These are phyloP conservation scores for Umbilicus rupestris DNA, from an alignment of 164 flowering plant genomes.

Conservation along the genomic window DNA sequence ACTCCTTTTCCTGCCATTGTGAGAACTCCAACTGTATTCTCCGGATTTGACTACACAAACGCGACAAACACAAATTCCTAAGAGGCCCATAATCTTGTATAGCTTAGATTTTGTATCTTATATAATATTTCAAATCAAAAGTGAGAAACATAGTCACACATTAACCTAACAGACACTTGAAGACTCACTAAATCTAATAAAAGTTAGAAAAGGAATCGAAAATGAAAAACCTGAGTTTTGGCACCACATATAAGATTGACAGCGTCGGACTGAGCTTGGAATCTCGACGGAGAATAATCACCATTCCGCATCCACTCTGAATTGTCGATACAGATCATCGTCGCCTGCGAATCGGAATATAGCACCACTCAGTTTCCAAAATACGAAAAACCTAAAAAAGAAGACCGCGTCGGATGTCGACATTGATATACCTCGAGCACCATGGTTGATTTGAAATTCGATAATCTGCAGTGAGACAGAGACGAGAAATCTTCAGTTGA, in stretches of 20 bases:
- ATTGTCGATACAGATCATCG: constrained; percentile 97
- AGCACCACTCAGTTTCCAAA: constrained; percentile 13
- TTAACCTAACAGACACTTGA: too few relatives aligned
- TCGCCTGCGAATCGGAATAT: constrained; percentile 43
- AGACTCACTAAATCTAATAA: too few relatives aligned
- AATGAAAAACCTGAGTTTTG: constrained; percentile 62
- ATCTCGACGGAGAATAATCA: constrained; percentile 73
- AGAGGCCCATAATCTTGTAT: not conserved
- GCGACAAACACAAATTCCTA: constrained; percentile 15
- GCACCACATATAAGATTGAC: constrained; percentile 92
- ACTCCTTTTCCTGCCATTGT: constrained; percentile 99
- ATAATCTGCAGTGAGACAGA: not conserved
- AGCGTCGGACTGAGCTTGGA: constrained; percentile 93
- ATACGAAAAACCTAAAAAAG: not conserved
- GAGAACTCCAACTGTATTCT: constrained; percentile 83
- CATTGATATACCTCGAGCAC: constrained; percentile 42
- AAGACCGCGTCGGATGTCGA: not conserved
- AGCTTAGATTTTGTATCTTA: too few relatives aligned
- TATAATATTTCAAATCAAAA: too few relatives aligned
- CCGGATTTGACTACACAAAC: constrained; percentile 62
- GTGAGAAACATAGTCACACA: too few relatives aligned
- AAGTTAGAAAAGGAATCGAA: too few relatives aligned
- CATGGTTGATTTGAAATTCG: constrained; percentile 21
- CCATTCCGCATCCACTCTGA: constrained; percentile 99
- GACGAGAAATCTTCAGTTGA: not conserved